A percentile compares a stretch with the other conserved stretches of the same genome.
phyloP scores from a whole-genome alignment of 306 rosid species.

The Quercus parvula region DNA sequence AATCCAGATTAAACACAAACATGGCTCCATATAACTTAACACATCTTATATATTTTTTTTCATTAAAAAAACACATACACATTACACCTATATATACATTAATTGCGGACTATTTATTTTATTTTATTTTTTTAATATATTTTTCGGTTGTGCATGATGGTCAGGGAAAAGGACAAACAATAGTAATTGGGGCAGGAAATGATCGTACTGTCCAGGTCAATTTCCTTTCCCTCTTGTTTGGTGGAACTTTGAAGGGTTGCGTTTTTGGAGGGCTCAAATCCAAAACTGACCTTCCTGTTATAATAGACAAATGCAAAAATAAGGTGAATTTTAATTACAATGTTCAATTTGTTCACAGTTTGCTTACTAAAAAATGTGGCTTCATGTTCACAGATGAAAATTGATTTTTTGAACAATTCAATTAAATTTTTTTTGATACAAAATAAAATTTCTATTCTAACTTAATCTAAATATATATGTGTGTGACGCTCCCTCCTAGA shows the following conservation, averaged over 20 bases:
- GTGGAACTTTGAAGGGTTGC: constrained; percentile 48
- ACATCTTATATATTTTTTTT: too few relatives aligned
- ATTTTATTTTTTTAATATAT: background rate
- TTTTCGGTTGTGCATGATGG: background rate
- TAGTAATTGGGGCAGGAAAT: constrained; percentile 27
- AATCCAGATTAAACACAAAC: fast-evolving
- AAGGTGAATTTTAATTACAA: constrained; percentile 22
- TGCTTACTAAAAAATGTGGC: too few relatives aligned
- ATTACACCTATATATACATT: too few relatives aligned
- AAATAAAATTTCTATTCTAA: too few relatives aligned
- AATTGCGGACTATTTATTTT: background rate
- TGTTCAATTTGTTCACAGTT: too few relatives aligned
- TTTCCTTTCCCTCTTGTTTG: constrained; percentile 15
- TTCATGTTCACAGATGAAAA: too few relatives aligned
- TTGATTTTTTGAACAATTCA: too few relatives aligned
- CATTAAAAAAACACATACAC: too few relatives aligned
- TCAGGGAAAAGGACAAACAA: constrained; percentile 43
- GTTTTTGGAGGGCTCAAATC: constrained; percentile 49
- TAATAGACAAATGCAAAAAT: constrained; percentile 34
- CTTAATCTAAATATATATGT: too few relatives aligned
- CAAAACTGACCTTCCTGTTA: constrained; percentile 41
- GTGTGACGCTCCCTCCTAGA: fast-evolving
- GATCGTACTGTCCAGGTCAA: constrained; percentile 17
- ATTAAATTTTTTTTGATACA: too few relatives aligned
- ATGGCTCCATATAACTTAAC: too few relatives aligned